Evolutionary conservation across 345 rosid species (phyloP).

Genomic region (Firmiana major): DNA sequence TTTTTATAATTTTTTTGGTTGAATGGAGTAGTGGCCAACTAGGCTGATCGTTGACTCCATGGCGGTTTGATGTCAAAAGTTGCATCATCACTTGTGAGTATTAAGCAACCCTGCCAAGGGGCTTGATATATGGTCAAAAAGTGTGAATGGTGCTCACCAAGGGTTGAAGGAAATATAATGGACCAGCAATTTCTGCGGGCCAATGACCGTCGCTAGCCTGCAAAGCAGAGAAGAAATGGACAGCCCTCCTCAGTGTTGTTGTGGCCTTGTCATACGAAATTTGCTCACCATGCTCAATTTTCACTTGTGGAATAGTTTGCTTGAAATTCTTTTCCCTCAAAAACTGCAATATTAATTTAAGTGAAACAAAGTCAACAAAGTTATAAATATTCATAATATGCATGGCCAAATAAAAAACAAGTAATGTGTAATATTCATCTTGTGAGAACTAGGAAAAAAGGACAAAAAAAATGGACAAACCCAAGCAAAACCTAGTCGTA

Average conservation of each 20-base stretch:
- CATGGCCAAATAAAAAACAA: too few relatives aligned
- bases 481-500: too few relatives aligned
- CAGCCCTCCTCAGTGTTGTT: constrained; percentile 40
- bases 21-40: too few relatives aligned
- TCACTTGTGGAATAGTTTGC: constrained; percentile 40
- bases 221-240: constrained; percentile 47
- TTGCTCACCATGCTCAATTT: constrained; percentile 39
- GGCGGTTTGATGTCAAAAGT: too few relatives aligned
- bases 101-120: too few relatives aligned
- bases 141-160: constrained; percentile 28
- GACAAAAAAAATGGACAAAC: too few relatives aligned
- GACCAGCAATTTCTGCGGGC: constrained; percentile 65
- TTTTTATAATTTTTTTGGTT: too few relatives aligned
- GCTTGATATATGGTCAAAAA: background rate
- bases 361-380: background rate
- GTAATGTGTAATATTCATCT: too few relatives aligned
- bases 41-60: too few relatives aligned
- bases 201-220: constrained; percentile 64
- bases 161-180: constrained; percentile 50
- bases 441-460: too few relatives aligned
- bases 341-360: background rate
- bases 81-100: too few relatives aligned
- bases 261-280: constrained; percentile 44
- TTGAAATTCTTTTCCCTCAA: constrained; percentile 52
- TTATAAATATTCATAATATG: too few relatives aligned